phyloP scores from a whole-genome alignment of 2,329 filamentous ascomycete genomes.

The Penicillium sp. region DNA sequence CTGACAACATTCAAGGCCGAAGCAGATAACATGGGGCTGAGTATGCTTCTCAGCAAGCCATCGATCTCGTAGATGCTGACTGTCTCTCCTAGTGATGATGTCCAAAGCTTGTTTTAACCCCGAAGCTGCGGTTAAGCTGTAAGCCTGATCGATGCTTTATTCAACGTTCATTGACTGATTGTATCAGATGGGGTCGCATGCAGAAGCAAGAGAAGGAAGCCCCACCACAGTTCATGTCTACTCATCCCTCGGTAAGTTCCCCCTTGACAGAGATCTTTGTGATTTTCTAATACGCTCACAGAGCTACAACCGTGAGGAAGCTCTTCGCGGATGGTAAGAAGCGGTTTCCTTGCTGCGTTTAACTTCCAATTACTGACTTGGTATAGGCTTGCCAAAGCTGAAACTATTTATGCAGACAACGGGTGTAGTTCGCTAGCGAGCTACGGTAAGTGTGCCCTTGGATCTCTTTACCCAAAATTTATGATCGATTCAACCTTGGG shows the following conservation, averaged over 20 bases:
- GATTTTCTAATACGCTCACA: constrained; percentile 16
- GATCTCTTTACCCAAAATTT: background rate
- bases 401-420: constrained; percentile 39
- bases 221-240: constrained; percentile 58
- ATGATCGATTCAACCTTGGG: background rate
- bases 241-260: constrained; percentile 53
- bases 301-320: constrained; percentile 54
- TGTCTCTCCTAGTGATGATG: constrained; percentile 54
- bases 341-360: background rate
- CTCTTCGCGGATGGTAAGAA: constrained; percentile 52
- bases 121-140: constrained; percentile 53
- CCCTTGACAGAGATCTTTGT: rapidly evolving
- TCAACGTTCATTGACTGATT: constrained; percentile 5
- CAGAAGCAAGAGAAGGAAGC: constrained; percentile 45
- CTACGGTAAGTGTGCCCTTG: constrained; percentile 32
- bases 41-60: constrained; percentile 26
- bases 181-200: constrained; percentile 51
- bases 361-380: constrained; percentile 8
- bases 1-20: constrained; percentile 42
- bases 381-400: constrained; percentile 41
- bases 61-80: constrained; percentile 15
- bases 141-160: constrained; percentile 16
- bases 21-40: constrained; percentile 61
- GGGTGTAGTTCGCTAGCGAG: constrained; percentile 34
- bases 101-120: constrained; percentile 60